phyloP scores from a whole-genome alignment of 139 green algal genomes.

The Coccomyxa sp. region DNA sequence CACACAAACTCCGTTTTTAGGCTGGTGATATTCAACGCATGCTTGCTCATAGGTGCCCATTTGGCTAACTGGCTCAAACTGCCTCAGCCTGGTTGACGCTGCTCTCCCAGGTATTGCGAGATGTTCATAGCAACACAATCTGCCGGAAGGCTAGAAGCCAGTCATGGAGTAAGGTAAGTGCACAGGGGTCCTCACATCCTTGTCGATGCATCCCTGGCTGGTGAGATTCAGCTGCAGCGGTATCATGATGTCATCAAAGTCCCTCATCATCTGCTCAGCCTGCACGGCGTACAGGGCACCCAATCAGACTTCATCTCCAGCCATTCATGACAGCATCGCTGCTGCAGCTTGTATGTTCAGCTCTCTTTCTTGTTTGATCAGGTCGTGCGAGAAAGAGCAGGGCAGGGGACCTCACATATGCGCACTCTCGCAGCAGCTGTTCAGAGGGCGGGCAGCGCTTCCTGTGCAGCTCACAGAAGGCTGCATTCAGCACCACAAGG shows the following conservation, averaged over 20 bases:
- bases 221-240: not conserved
- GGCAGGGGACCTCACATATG: not conserved
- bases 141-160: too few relatives aligned
- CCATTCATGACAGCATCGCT: not conserved
- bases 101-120: too few relatives aligned
- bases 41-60: too few relatives aligned
- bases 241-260: not conserved
- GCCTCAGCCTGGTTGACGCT: too few relatives aligned
- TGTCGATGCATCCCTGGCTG: not conserved
- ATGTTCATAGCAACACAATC: too few relatives aligned
- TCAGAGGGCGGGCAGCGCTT: constrained; percentile 52
- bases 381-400: too few relatives aligned
- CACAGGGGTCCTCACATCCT: not conserved
- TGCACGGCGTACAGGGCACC: not conserved
- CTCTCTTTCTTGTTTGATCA: too few relatives aligned
- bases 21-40: too few relatives aligned
- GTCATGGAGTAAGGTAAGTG: too few relatives aligned
- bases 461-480: constrained; percentile 73
- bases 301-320: not conserved
- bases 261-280: not conserved
- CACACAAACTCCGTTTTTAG: too few relatives aligned
- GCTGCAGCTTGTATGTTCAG: too few relatives aligned
- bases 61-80: too few relatives aligned
- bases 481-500: constrained; percentile 69
- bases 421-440: constrained; percentile 27